Conservation (phyloP, 352 stramenopile genomes). For the Phytophthora constricta region DNA sequence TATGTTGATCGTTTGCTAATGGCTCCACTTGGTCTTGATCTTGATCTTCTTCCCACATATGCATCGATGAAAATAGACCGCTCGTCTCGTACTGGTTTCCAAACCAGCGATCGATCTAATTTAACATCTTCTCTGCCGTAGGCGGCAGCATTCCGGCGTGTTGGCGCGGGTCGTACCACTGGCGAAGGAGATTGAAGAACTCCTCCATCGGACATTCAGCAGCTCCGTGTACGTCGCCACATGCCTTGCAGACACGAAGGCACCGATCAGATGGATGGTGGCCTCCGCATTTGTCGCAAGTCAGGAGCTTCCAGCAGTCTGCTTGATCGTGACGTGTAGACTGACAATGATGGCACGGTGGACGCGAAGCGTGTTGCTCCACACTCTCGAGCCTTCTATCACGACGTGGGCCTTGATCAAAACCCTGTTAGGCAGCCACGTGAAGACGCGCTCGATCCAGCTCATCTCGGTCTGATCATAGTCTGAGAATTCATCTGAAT, state of each 20-base stretch:
- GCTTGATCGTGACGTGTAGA: not conserved
- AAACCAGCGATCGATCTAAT: conserved; percentile 27
- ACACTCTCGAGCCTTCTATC: not conserved
- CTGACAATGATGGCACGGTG: conserved; percentile 15
- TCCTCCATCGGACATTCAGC: conserved; percentile 16
- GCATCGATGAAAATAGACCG: conserved; percentile 20
- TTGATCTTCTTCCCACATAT: conserved; percentile 2
- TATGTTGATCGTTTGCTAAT: not conserved
- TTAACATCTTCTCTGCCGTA: conserved; percentile 17
- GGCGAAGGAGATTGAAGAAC: conserved; percentile 11
- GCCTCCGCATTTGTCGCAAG: conserved; percentile 10
- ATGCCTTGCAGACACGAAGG: conserved; percentile 12
- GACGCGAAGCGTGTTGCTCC: not conserved
- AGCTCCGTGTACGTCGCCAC: conserved; percentile 9
- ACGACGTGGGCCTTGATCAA: not conserved
- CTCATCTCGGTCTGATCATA: not conserved
- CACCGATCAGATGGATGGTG: conserved; percentile 20
- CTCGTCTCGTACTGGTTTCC: conserved; percentile 22
- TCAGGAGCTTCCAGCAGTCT: conserved; percentile 22
- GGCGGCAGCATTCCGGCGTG: conserved; percentile 16
- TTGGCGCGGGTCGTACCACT: conserved; percentile 15
- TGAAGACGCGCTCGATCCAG: no score
- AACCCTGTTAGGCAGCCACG: no score
- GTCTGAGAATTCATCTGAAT: not conserved
- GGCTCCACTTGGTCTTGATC: conserved; percentile 8